Percentiles rank a stretch among this genome's conserved stretches.
phyloP scores from a whole-genome alignment of 2,329 filamentous ascomycete genomes.

The Colletotrichum liaoningense region DNA sequence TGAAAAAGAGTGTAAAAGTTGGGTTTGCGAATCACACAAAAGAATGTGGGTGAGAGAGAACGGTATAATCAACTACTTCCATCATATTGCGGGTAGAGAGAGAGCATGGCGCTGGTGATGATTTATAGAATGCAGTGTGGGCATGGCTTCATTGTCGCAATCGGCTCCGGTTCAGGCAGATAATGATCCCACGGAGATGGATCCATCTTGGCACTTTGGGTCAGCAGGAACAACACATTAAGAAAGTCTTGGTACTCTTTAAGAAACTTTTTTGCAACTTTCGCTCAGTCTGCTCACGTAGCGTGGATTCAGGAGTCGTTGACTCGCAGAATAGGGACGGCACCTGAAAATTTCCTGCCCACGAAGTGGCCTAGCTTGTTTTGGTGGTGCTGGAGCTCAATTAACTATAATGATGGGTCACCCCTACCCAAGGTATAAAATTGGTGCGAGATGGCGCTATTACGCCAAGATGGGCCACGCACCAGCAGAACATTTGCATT shows the following conservation, averaged over 20 bases:
- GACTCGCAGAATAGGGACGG: not conserved
- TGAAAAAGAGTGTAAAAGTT: slow-evolving; percentile 26
- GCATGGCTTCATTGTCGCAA: not conserved
- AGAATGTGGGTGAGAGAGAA: not conserved
- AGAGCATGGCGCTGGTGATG: not conserved
- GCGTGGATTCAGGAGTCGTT: not conserved
- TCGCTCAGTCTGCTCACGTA: not conserved
- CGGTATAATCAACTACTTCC: not conserved
- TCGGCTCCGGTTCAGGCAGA: not conserved
- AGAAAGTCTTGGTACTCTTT: slow-evolving; percentile 12
- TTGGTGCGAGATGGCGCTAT: not conserved
- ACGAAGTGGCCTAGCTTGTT: not conserved
- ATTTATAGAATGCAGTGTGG: not conserved
- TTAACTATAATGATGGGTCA: not conserved
- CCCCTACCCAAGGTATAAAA: not conserved
- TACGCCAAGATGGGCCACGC: not conserved
- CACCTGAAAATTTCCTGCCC: not conserved
- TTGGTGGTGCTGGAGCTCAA: not conserved
- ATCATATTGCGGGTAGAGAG: not conserved
- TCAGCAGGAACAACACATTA: not conserved
- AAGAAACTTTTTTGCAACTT: slow-evolving; percentile 13
- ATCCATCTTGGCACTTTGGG: not conserved
- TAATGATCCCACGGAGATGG: not conserved
- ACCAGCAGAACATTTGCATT: not conserved
- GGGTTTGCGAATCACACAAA: not conserved